Base-by-base conservation (phyloP, 148 eudicot species). In the Euryodendron excelsum region DNA sequence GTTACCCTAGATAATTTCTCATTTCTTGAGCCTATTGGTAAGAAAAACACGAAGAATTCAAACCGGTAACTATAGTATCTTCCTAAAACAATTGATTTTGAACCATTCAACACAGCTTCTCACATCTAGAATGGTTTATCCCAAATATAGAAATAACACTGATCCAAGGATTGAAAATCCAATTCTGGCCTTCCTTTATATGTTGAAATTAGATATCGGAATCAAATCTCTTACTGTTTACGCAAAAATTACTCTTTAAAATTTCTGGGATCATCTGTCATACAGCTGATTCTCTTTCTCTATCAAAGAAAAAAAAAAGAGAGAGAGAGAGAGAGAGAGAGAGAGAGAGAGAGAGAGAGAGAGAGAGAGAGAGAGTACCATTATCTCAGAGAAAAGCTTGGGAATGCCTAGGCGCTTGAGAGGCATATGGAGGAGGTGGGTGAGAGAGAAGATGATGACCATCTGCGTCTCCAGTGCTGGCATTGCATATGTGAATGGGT, bases 381-480 rank as follows among this genome's bases (percentile, higher is more conserved):
- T 4, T 23, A 84, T 48, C 60, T 84, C 81, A 1, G 83, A 73
- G 37, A 84, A 70, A 69, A 84, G 75, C 79, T 75, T 78, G 23
- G 83, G 86, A 72, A 80, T 50, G 71, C 86, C 86, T 4, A 80
- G 48, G 60, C 45, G 81, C 66, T 69, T 77, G 48, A 84, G 77
- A 5, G 82, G 73, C 59, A 71, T 56, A 52, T 75, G 75, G 5
- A 84, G 59, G 69, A 80, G 41, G 52, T 84, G 81, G 25, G 78
- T 80, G 59, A 84, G 70, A 62, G 39, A 27, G 34, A 56, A 84
- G 61, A 77, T 50, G 50, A 73, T n/a, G 4, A 84, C 63, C 78
- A 80, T 77, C 62, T 84, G 86, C 12, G 69, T n/a, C 72, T 79
- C 82, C 39, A 78, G 59, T 5, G 81, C 14, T 30, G 81, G 81